Conservation (phyloP, 495 filamentous ascomycete genomes). For the Parathielavia hyrcaniae region DNA sequence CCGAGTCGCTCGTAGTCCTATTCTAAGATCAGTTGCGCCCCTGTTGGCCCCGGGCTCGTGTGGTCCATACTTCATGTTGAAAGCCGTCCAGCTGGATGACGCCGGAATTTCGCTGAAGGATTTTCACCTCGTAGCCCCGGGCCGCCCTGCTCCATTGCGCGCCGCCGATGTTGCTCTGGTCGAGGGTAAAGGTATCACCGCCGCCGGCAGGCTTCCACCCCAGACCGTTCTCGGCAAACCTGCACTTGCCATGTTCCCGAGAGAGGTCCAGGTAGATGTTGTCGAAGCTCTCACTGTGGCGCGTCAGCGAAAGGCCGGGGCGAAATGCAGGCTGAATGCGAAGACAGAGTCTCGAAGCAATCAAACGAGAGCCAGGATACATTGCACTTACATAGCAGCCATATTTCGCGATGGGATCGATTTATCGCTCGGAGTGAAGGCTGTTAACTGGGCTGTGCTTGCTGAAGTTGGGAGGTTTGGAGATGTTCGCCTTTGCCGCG, state of each 20-base stretch:
- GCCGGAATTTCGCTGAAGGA: conserved; percentile 71
- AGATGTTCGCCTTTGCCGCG: not conserved
- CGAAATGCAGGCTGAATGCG: not conserved
- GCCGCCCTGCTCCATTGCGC: conserved; percentile 96
- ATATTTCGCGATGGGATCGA: conserved; percentile 2
- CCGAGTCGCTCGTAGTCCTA: conserved; percentile 84
- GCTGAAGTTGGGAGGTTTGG: not conserved
- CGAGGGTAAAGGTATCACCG: conserved; percentile 87
- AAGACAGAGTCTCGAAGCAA: not conserved
- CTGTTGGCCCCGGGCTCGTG: not conserved
- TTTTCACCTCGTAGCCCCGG: conserved; percentile 87
- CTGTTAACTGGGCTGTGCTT: not conserved
- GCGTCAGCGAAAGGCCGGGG: not conserved
- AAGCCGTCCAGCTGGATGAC: conserved; percentile 95
- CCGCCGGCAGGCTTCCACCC: conserved; percentile 88
- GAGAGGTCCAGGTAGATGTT: conserved; percentile 93
- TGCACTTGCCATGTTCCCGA: conserved; percentile 80
- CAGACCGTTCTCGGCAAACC: conserved; percentile 84
- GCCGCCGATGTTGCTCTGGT: conserved; percentile 67
- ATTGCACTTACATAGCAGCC: conserved; percentile 18
- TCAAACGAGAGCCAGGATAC: not conserved
- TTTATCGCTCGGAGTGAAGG: not conserved
- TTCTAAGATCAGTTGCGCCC: conserved; percentile 7
- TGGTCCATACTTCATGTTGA: conserved; percentile 63
- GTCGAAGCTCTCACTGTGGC: conserved; percentile 75